Evolutionary conservation across 75 land plant genomes (phyloP), one percentile per base, ranked within the genome.

Genomic region (Cryptomeria japonica): DNA sequence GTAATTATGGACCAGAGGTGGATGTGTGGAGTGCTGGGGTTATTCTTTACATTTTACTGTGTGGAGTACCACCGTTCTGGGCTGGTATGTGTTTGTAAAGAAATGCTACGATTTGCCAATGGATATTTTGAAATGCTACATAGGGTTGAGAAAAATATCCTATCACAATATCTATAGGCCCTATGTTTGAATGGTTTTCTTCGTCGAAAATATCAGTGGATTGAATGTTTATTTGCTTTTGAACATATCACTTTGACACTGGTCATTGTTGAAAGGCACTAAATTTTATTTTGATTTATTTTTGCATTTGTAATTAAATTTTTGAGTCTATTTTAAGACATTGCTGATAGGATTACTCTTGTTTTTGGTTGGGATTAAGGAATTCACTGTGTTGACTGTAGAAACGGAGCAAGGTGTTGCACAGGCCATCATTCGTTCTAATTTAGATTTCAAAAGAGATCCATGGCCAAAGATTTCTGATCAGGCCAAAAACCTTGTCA

Each of bases 381-480:
- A 39, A n/a, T 31, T 86, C 31, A 36, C 1, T 53, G 19, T 75
- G 19, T 80, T 34, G 4, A 18, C 42, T 88, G 86, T 93, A 94
- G 98, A 96, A 88, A 93, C 95, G 36, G 99, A 97, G 80, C 99
- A 95, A 89, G 97, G 97, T 16, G 95, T 95, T 51, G 98, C 98
- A 41, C 95, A 94, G 78, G 95, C 97, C 51, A 95, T 95, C 89
- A 92, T 95, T 84, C 93, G 95, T 22, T 94, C 93, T 46, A 77
- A 44, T 80, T 34, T 95, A 38, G 93, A 95, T 87, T 95, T 95
- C 84, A 92, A 80, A 70, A 91, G 95, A 84, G 95, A 95, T 77
- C 97, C 97, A 83, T 95, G 97, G 97, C 94, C 97, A 25, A 93
- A 89, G 84, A 93, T 95, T 87, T 95, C 97, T 86, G 95, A 93